Evolutionary conservation across 345 rosid species (phyloP).

Genomic region (Camelina neglecta): DNA sequence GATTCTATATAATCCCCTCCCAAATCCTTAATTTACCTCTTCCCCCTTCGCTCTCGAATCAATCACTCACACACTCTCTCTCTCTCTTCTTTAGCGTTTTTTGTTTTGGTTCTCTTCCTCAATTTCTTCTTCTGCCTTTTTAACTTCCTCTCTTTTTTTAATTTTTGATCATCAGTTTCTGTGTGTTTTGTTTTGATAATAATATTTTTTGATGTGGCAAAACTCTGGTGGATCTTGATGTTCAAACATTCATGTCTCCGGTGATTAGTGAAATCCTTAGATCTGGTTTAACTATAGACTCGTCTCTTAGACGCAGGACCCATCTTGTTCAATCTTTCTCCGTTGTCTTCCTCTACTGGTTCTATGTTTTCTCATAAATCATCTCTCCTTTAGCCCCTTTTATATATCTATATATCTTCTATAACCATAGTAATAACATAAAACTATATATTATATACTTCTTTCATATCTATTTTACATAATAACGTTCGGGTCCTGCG

Average conservation of each 20-base stretch:
- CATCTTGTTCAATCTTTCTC: slow-evolving; percentile 99
- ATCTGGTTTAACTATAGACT: slow-evolving; percentile 55
- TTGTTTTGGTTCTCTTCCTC: not conserved
- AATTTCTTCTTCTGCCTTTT: not conserved
- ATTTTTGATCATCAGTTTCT: not conserved
- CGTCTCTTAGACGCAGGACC: slow-evolving; percentile 82
- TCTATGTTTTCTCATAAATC: slow-evolving; percentile 84
- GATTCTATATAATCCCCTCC: slow-evolving; percentile 34
- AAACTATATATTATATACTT: not conserved
- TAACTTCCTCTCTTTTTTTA: not conserved
- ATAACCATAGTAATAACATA: not conserved
- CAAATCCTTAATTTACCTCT: slow-evolving; percentile 33
- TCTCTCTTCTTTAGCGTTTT: not conserved
- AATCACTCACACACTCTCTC: not conserved
- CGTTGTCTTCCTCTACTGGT: slow-evolving; percentile 93
- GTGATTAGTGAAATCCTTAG: slow-evolving; percentile 49
- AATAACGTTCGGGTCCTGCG: slow-evolving; percentile 30
- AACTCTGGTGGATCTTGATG: slow-evolving; percentile 43
- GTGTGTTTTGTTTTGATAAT: not conserved
- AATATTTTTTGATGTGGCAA: slow-evolving; percentile 19
- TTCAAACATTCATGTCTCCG: slow-evolving; percentile 49
- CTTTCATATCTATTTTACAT: not conserved
- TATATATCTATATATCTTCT: slow-evolving; percentile 5
- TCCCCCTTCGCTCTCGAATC: slow-evolving; percentile 36
- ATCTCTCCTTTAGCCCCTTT: slow-evolving; percentile 34